phyloP scores from a whole-genome alignment of 805 yeast species.

The Danielozyma ontarioensis region DNA sequence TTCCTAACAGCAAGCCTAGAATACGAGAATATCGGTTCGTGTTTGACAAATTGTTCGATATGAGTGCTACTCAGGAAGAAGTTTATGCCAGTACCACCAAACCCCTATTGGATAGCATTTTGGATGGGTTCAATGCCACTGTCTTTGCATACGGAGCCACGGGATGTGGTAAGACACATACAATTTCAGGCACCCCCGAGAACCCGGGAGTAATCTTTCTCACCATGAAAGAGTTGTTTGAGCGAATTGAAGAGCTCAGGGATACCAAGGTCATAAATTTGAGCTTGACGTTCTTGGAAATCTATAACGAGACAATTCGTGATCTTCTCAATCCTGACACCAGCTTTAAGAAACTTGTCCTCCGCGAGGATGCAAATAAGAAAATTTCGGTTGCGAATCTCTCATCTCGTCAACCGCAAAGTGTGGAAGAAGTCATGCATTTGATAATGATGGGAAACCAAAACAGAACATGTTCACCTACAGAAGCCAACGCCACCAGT shows the following conservation, averaged over 20 bases:
- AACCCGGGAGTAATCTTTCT: conserved; percentile 76
- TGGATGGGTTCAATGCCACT: conserved; percentile 86
- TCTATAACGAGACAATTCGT: conserved; percentile 83
- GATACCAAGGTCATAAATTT: conserved; percentile 58
- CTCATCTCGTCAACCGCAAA: conserved; percentile 53
- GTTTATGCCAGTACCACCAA: conserved; percentile 63
- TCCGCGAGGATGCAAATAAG: conserved; percentile 68
- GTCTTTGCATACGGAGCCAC: conserved; percentile 97
- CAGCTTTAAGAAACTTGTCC: conserved; percentile 40
- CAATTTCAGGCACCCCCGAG: conserved; percentile 71
- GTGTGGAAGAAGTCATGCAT: conserved; percentile 74
- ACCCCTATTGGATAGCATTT: conserved; percentile 66
- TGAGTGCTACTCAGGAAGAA: conserved; percentile 55
- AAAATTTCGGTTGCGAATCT: conserved; percentile 69
- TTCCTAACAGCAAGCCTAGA: conserved; percentile 40
- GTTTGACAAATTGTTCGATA: conserved; percentile 77
- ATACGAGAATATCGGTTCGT: conserved; percentile 73
- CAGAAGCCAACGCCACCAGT: conserved; percentile 86
- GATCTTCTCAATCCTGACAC: conserved; percentile 66
- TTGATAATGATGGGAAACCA: conserved; percentile 65
- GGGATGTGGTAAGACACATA: conserved; percentile 96
- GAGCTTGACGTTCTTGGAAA: conserved; percentile 72
- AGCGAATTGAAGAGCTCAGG: conserved; percentile 47
- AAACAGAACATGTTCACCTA: conserved; percentile 78
- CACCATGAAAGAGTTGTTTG: conserved; percentile 72